Percentiles rank a stretch among this genome's conserved stretches.
Conservation (phyloP, 805 yeast species). For the Metschnikowia reukaufii region DNA sequence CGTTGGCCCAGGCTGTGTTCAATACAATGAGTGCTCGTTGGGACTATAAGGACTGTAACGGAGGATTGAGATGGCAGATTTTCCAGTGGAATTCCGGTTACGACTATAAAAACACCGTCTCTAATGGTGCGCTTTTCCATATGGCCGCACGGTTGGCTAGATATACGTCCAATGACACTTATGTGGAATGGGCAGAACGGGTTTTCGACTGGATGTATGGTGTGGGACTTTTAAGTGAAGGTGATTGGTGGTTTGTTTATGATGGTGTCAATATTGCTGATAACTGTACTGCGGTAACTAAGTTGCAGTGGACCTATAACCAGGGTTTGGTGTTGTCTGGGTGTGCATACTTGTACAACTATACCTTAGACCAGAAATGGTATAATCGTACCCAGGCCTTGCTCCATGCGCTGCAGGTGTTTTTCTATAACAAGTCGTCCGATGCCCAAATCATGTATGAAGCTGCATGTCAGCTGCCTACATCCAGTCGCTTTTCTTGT, state of each 20-base stretch:
- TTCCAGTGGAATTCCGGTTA: conserved; percentile 93
- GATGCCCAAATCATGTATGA: conserved; percentile 63
- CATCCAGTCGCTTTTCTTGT: conserved; percentile 44
- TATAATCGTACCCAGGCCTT: conserved; percentile 54
- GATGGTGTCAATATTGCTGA: conserved; percentile 66
- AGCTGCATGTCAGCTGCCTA: conserved; percentile 72
- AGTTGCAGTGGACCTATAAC: conserved; percentile 82
- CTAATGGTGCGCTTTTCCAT: conserved; percentile 89
- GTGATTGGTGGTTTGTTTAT: conserved; percentile 54
- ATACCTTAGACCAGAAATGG: conserved; percentile 70
- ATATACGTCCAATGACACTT: conserved; percentile 72
- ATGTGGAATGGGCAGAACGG: conserved; percentile 69
- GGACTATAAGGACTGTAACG: conserved; percentile 73
- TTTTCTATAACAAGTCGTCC: conserved; percentile 45
- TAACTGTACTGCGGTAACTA: conserved; percentile 62
- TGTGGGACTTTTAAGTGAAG: conserved; percentile 41
- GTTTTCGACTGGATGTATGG: conserved; percentile 80
- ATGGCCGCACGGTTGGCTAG: conserved; percentile 84
- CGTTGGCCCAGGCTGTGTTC: conserved; percentile 83
- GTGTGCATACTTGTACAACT: conserved; percentile 74
- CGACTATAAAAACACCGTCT: conserved; percentile 85
- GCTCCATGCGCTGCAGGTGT: conserved; percentile 53
- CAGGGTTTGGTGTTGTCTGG: conserved; percentile 80
- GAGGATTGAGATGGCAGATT: conserved; percentile 97
- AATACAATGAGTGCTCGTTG: conserved; percentile 89